Evolutionary conservation across 805 yeast genomes (phyloP).

Genomic region (Zygosaccharomyces rouxii): DNA sequence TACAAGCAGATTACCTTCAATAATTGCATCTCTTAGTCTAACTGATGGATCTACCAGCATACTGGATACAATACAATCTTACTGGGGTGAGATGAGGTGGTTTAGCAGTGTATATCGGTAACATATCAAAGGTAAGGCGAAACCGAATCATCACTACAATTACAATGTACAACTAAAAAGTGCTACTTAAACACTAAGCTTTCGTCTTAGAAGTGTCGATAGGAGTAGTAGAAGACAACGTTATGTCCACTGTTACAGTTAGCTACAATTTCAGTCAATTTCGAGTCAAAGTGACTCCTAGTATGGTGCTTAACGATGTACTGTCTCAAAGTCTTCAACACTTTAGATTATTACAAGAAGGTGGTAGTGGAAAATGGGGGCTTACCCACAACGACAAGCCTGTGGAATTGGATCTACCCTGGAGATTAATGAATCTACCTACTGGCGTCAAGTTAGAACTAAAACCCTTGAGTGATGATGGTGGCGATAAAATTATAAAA

Average conservation of each 20-base stretch:
- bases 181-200: not conserved
- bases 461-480: not conserved
- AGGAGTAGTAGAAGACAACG: not conserved
- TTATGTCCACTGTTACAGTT: conserved; percentile 39
- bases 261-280: conserved; percentile 34
- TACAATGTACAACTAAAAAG: not conserved
- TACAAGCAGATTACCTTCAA: conserved; percentile 56
- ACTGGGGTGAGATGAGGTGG: not conserved
- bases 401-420: conserved; percentile 40
- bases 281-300: conserved; percentile 36
- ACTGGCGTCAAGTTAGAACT: conserved; percentile 42
- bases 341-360: conserved; percentile 31
- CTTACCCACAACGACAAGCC: conserved; percentile 32
- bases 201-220: not conserved
- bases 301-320: conserved; percentile 38
- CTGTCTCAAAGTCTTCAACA: conserved; percentile 35
- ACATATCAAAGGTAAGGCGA: not conserved
- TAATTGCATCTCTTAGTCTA: conserved; percentile 65
- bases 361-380: conserved; percentile 18
- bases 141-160: not conserved
- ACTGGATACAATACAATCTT: not conserved
- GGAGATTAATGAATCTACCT: conserved; percentile 42
- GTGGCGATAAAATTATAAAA: conserved; percentile 19
- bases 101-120: not conserved
- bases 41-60: conserved; percentile 50